Base-by-base conservation (phyloP, 2,329 filamentous ascomycete genomes). In the Cladosporium cucumerinum region DNA sequence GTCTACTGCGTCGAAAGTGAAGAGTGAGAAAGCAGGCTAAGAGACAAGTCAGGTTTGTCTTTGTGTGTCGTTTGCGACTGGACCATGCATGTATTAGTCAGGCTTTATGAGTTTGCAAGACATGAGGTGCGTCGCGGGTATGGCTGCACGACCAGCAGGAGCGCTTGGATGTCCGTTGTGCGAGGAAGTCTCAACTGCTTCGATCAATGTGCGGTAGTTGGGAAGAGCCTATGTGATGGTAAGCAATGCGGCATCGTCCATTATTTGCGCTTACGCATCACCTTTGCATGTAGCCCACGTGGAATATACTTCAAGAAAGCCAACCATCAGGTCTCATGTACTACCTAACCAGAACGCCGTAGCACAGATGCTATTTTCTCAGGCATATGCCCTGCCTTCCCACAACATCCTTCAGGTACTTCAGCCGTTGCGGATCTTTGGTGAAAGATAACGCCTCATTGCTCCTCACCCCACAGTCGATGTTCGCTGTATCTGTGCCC, bases 341-440 rank as follows among this genome's bases (percentile, higher is more conserved):
- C 0, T 34, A 34, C 8, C 34, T 43, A 43, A 10, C 7, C 36
- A 21, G 7, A n/a, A 43, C 36, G 18, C 36, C 3, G 7, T n/a
- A n/a, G 21, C 32, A 23, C 10, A 26, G 11, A 18, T 58, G 23
- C 36, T 58, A 34, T 14, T 30, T 5, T 46, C 34, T 23, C 67
- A 78, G 67, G 65, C 78, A 80, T 46, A 68, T 69, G 7, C 78
- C 78, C 61, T 77, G 70, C 16, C 73, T 68, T 2, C 76, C 78
- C 1, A 79, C 78, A 14, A 76, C 72, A 66, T 78, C 72, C 59
- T 72, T 73, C 60, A 80, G 64, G 48, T 71, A 78, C 8, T 70
- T 67, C 8, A 80, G 66, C 12, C 72, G 72, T 4, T 74, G 66
- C 16, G 59, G 71, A 57, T 72, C 71, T 1, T 75, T 69, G 2